These are phyloP conservation scores for Gleditsia sinensis DNA, from an alignment of 306 rosid species.

Conservation along the genomic window DNA sequence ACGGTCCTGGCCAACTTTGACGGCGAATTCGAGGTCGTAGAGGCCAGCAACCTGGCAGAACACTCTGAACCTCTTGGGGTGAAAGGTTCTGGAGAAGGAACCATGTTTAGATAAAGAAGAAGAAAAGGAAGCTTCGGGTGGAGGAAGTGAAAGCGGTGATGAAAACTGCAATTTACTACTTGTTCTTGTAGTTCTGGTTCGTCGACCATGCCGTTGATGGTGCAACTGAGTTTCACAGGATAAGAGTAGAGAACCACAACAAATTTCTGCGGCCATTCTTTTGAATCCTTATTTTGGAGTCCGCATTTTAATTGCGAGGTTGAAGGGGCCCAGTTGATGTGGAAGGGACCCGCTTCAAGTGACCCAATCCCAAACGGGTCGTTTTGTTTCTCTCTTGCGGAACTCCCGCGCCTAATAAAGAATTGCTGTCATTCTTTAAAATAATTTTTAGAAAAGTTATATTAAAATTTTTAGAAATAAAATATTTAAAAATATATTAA, in stretches of 20 bases:
- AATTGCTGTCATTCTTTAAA: no score
- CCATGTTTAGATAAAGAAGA: conserved; percentile 33
- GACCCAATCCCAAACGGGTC: no score
- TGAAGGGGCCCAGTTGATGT: not conserved
- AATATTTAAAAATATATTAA: no score
- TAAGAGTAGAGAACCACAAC: conserved; percentile 63
- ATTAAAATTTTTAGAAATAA: no score
- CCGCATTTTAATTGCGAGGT: not conserved
- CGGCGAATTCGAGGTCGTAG: conserved; percentile 50
- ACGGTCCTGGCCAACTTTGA: conserved; percentile 69
- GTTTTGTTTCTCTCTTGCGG: no score
- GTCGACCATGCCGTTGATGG: conserved; percentile 23
- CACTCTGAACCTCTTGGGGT: conserved; percentile 35
- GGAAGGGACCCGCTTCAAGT: not conserved
- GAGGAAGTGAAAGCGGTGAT: conserved; percentile 14
- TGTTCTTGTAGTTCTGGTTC: conserved; percentile 27
- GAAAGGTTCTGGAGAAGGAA: conserved; percentile 17
- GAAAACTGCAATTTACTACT: conserved; percentile 33
- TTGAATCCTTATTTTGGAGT: no score
- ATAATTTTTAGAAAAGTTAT: no score
- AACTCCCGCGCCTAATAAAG: no score
- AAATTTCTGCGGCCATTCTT: conserved; percentile 70
- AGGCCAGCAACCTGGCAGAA: conserved; percentile 48
- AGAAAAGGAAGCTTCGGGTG: conserved; percentile 18
- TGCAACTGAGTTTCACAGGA: conserved; percentile 55